A percentile compares a stretch with the other conserved stretches of the same genome.
These are phyloP conservation scores for Fusarium sambucinum DNA, from an alignment of 2,329 filamentous ascomycete species.

Conservation along the genomic window DNA sequence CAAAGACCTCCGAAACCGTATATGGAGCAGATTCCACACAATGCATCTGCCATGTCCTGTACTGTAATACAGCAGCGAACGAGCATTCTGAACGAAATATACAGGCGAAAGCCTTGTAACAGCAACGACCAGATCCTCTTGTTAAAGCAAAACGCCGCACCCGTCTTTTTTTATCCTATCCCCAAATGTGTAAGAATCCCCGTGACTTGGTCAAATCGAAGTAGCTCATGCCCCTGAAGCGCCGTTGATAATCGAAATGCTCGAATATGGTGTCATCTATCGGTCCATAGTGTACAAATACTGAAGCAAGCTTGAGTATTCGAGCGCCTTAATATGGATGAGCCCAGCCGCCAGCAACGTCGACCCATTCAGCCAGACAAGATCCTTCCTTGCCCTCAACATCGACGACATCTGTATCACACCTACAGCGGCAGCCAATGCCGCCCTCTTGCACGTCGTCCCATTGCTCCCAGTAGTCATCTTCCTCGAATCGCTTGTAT, in stretches of 20 bases:
- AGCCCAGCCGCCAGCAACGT: constrained; percentile 94
- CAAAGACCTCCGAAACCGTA: constrained; percentile 24
- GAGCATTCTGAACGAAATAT: constrained; percentile 24
- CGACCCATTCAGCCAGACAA: constrained; percentile 95
- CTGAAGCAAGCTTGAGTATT: constrained; percentile 13
- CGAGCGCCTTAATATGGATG: constrained; percentile 54
- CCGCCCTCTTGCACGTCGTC: constrained; percentile 94
- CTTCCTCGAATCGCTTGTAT: constrained; percentile 88
- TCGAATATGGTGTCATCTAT: constrained; percentile 8
- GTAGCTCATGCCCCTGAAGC: constrained; percentile 38
- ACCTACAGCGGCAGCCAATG: constrained; percentile 94
- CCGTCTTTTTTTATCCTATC: constrained; percentile 35
- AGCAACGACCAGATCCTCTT: constrained; percentile 13
- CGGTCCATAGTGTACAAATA: constrained; percentile 1
- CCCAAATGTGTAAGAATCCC: constrained; percentile 30
- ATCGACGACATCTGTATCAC: constrained; percentile 96
- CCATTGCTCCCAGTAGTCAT: constrained; percentile 93
- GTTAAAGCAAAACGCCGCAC: constrained; percentile 47
- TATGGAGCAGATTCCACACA: constrained; percentile 29
- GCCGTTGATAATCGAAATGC: constrained; percentile 23
- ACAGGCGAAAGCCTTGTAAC: constrained; percentile 19
- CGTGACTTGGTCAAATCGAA: constrained; percentile 33
- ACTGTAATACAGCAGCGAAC: constrained; percentile 22
- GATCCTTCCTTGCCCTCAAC: constrained; percentile 98
- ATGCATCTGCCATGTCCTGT: constrained; percentile 28